Conservation (phyloP, 371 early-diverging fungal species). For the Mortierella sp. region DNA sequence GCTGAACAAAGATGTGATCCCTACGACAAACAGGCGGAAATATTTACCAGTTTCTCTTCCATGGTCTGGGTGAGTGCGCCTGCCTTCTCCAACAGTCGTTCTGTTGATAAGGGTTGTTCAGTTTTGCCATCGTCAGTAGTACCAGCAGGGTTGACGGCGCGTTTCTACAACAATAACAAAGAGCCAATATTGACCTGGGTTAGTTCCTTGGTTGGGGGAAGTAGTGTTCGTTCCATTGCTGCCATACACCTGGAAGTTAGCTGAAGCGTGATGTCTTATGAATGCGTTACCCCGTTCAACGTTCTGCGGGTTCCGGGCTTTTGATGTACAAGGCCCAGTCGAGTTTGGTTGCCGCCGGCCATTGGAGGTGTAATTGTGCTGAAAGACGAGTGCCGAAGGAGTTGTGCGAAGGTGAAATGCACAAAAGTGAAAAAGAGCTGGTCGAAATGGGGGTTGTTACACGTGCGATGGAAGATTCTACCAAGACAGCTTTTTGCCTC, state of each 20-base stretch:
- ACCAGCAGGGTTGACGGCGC: neutral
- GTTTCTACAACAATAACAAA: conserved; percentile 19
- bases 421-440: neutral
- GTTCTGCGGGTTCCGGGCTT: conserved; percentile 35
- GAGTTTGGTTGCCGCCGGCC: conserved; percentile 38
- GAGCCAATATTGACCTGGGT: neutral
- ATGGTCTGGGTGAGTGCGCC: conserved; percentile 18
- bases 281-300: conserved; percentile 11
- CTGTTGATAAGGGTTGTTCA: conserved; percentile 9
- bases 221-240: neutral
- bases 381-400: neutral
- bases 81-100: conserved; percentile 16
- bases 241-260: neutral
- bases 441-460: neutral
- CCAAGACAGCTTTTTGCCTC: neutral
- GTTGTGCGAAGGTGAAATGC: neutral
- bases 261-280: neutral
- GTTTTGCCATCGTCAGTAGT: conserved; percentile 4
- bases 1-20: neutral
- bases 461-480: neutral
- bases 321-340: conserved; percentile 30
- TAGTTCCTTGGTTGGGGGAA: neutral
- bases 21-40: neutral
- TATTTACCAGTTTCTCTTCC: conserved; percentile 43
- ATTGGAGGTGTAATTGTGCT: conserved; percentile 10